Base-by-base conservation (phyloP, 306 rosid species). In the Abrus pulchellus region DNA sequence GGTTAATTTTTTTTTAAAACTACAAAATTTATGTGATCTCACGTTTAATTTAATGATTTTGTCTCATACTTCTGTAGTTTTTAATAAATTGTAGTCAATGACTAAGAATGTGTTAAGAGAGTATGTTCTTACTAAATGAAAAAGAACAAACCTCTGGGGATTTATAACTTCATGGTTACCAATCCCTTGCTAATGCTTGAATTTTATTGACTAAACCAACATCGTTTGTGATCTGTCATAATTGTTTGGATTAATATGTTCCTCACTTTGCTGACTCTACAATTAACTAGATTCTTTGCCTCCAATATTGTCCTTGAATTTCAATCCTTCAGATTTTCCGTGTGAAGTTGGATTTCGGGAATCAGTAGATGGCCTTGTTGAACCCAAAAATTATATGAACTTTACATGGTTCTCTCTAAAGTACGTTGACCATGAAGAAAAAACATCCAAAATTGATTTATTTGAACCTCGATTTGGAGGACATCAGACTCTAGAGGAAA, bases 401-500 rank as follows among this genome's bases (percentile, higher is more conserved):
- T 86, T 85, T 78, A 65, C 97, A 34, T 44, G 57, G 77, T 91
- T 93, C 89, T 89, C 94, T 28, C 83, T 91, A 28, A 82, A 90
- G 57, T 94, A 89, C 74, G 62, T 91, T 83, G 89, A 86, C 53
- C 83, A 65, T 49, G 97, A 92, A 86, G 90, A 83, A 54, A 68
- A 77, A 36, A 64, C 49, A 64, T 83, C 76, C 20, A 11, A 40
- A 34, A 75, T n/a, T 60, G 72, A 79, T 81, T 60, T 79, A 50
- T 81, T 80, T 77, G 83, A 83, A 79, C 92, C 95, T 72, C 95
- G 88, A 82, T 91, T 94, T 86, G 98, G 97, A 79, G 98, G 98
- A 57, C 90, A 91, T 65, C 97, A 88, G 85, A 90, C 91, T 33
- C 93, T 90, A 33, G 82, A 68, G 72, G 97, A 91, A 84, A 91